phyloP scores from a whole-genome alignment of 371 early-diverging fungal species.

The Syncephalis fuscata region DNA sequence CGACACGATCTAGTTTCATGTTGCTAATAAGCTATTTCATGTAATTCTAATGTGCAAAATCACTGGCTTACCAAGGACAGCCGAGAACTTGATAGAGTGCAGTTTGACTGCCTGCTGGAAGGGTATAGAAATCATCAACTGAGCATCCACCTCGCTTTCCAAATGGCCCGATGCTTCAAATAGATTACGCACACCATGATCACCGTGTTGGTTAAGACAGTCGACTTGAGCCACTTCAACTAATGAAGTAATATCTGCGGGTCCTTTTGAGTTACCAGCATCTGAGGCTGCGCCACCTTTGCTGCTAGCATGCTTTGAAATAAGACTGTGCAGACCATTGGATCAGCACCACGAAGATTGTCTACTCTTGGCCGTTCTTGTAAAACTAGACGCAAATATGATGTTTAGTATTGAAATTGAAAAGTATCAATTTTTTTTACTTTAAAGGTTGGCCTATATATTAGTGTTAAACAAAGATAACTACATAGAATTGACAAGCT shows the following conservation, averaged over 20 bases:
- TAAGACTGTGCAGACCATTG: constrained; percentile 16
- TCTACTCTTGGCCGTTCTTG: constrained; percentile 43
- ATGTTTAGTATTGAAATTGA: constrained; percentile 31
- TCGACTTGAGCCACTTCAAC: constrained; percentile 63
- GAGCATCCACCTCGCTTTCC: constrained; percentile 88
- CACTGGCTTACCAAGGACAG: constrained; percentile 16
- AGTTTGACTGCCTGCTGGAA: constrained; percentile 86
- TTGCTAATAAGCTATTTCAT: background rate
- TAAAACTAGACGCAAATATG: constrained; percentile 19
- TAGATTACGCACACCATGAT: constrained; percentile 52
- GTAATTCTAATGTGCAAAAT: background rate
- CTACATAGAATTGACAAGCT: background rate
- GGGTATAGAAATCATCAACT: constrained; percentile 66
- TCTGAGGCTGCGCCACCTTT: background rate
- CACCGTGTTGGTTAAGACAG: constrained; percentile 69
- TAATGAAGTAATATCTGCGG: constrained; percentile 38
- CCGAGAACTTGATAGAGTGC: constrained; percentile 69
- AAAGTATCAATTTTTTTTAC: background rate
- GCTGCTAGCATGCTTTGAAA: constrained; percentile 32
- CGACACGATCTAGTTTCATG: background rate
- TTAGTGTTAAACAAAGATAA: background rate
- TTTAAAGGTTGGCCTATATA: background rate
- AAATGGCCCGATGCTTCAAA: constrained; percentile 49
- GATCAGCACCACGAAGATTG: constrained; percentile 57
- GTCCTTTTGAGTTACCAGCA: constrained; percentile 7